Conservation (phyloP, 345 rosid genomes). For the Draba incana region DNA sequence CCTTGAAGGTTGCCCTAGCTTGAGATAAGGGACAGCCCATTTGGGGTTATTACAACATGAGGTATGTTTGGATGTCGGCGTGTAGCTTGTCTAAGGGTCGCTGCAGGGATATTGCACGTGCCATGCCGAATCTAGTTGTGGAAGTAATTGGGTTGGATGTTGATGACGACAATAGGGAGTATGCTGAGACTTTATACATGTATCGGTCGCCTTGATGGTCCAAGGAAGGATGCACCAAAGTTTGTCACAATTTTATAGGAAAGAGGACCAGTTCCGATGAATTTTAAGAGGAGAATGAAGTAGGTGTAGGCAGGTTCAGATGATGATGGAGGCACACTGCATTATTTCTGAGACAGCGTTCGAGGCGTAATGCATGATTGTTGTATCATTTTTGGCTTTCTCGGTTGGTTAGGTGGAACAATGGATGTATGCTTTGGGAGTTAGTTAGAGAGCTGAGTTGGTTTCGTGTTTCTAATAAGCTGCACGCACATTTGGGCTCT, state of each 20-base stretch:
- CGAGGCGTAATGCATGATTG: conserved; percentile 21
- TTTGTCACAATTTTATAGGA: conserved; percentile 58
- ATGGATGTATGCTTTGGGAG: conserved; percentile 29
- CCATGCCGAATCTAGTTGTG: conserved; percentile 66
- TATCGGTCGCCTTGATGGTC: conserved; percentile 88
- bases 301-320: conserved; percentile 15
- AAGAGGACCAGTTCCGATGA: neutral
- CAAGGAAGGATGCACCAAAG: conserved; percentile 66
- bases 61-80: conserved; percentile 94
- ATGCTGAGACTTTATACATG: conserved; percentile 70
- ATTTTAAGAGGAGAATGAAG: no score
- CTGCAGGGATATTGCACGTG: conserved; percentile 66
- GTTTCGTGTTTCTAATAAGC: conserved; percentile 36
- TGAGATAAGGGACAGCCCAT: conserved; percentile 93
- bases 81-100: conserved; percentile 67
- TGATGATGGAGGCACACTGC: conserved; percentile 14
- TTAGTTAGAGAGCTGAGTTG: conserved; percentile 39
- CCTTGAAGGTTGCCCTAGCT: conserved; percentile 88
- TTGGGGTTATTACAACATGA: conserved; percentile 85
- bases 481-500: conserved; percentile 35
- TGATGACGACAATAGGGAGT: conserved; percentile 46
- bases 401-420: conserved; percentile 39
- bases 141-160: conserved; percentile 58
- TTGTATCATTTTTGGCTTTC: conserved; percentile 37
- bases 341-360: conserved; percentile 13